Evolutionary conservation across 2,329 filamentous ascomycete genomes (phyloP).

Genomic region (Phaeosphaeria sp.): DNA sequence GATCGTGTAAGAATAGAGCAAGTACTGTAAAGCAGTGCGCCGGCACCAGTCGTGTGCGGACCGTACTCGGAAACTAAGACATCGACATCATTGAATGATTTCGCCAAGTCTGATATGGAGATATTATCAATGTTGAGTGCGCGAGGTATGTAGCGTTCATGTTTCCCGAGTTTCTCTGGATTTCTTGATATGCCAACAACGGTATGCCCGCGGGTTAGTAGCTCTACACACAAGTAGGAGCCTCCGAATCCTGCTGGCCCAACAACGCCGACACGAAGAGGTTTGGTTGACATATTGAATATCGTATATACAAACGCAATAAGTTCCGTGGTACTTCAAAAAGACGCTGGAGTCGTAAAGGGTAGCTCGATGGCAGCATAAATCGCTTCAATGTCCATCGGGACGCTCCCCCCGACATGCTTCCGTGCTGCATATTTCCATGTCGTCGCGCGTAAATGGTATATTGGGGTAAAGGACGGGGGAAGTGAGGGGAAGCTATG

Average conservation of each 20-base stretch:
- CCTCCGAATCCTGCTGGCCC: constrained; percentile 45
- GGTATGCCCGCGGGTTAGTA: constrained; percentile 42
- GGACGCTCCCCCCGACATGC: neutral
- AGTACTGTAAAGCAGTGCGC: neutral
- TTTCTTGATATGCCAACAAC: constrained; percentile 44
- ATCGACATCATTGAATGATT: constrained; percentile 35
- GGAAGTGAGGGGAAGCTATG: constrained; percentile 35
- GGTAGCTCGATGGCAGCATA: neutral
- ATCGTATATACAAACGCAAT: neutral
- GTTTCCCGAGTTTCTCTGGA: constrained; percentile 40
- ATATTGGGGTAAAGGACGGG: constrained; percentile 23
- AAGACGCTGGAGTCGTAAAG: neutral
- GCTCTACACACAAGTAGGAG: constrained; percentile 41
- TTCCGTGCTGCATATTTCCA: neutral
- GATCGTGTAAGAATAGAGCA: neutral
- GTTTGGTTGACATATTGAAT: constrained; percentile 2
- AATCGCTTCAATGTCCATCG: neutral
- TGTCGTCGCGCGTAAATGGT: neutral
- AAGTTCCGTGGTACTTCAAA: neutral
- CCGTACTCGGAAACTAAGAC: constrained; percentile 44
- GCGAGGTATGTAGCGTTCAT: constrained; percentile 36
- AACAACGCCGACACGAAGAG: constrained; percentile 37
- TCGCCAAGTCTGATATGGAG: constrained; percentile 32
- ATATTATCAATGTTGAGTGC: constrained; percentile 33
- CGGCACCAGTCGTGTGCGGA: constrained; percentile 30